Evolutionary conservation across 2,329 filamentous ascomycete genomes (phyloP).

Genomic region (Colletotrichum endophyticum): DNA sequence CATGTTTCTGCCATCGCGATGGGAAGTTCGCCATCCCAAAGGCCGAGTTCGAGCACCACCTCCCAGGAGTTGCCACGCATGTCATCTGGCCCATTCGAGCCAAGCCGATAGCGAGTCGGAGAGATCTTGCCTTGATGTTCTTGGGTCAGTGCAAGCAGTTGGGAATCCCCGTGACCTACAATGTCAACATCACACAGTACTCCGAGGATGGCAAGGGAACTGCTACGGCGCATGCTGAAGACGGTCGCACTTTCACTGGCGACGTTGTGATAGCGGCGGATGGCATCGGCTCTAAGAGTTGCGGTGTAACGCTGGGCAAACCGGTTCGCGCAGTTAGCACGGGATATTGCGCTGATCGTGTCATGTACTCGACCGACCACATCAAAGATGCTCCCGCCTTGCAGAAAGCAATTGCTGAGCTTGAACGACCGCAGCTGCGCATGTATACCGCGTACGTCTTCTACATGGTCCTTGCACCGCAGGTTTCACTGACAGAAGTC

Average conservation of each 20-base stretch:
- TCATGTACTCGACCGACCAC: background rate
- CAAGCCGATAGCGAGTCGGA: background rate
- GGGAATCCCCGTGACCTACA: slow-evolving; percentile 8
- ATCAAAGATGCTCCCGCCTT: background rate
- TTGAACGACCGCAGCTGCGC: background rate
- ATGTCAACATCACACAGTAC: background rate
- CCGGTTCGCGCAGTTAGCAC: background rate
- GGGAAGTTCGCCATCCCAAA: background rate
- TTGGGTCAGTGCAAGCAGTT: background rate
- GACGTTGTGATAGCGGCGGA: slow-evolving; percentile 20
- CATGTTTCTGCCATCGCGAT: background rate
- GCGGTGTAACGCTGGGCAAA: background rate
- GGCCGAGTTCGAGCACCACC: background rate
- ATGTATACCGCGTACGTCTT: background rate
- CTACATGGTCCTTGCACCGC: background rate
- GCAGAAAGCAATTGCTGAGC: background rate
- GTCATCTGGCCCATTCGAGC: background rate
- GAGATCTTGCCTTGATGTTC: background rate
- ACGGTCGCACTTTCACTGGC: background rate
- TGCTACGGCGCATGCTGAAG: background rate
- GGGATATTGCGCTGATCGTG: background rate
- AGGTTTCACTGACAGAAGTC: background rate
- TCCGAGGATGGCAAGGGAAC: background rate
- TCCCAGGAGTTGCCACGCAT: background rate
- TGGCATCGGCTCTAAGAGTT: slow-evolving; percentile 1